A percentile compares a stretch with the other conserved stretches of the same genome.
These are phyloP conservation scores for Coniferiporia weirii DNA, from an alignment of 1,284 basidiomycete species.

Conservation along the genomic window DNA sequence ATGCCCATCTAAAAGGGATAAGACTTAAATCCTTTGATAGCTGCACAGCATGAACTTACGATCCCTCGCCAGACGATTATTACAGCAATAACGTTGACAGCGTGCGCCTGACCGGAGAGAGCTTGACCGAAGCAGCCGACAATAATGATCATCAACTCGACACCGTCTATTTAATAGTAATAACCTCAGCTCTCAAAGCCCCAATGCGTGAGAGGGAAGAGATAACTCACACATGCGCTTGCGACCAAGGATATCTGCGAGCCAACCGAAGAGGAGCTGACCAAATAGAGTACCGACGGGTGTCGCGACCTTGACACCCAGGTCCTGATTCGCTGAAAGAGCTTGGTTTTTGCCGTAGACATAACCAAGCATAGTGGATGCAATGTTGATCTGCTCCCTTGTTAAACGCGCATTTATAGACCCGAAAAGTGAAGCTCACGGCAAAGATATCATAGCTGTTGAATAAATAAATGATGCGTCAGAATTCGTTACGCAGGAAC, in stretches of 20 bases:
- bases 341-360: conserved; percentile 39
- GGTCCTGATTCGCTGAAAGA: conserved; percentile 49
- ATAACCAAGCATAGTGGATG: conserved; percentile 52
- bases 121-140: conserved; percentile 45
- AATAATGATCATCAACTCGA: conserved; percentile 55
- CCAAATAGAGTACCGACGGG: conserved; percentile 44
- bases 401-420: background rate
- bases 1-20: conserved; percentile 31
- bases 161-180: conserved; percentile 39
- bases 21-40: background rate
- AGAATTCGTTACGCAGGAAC: conserved; percentile 7
- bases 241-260: conserved; percentile 67
- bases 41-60: conserved; percentile 22
- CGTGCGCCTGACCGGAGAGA: conserved; percentile 46
- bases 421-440: background rate
- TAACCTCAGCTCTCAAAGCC: background rate
- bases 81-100: conserved; percentile 52
- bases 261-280: conserved; percentile 67
- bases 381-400: conserved; percentile 42
- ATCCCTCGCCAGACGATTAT: conserved; percentile 54
- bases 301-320: conserved; percentile 61
- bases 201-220: conserved; percentile 25
- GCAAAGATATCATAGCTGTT: conserved; percentile 44
- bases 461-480: conserved; percentile 16
- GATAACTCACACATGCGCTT: conserved; percentile 62